Base-by-base conservation (phyloP, 139 green algal species). In the Micractinium sp. region DNA sequence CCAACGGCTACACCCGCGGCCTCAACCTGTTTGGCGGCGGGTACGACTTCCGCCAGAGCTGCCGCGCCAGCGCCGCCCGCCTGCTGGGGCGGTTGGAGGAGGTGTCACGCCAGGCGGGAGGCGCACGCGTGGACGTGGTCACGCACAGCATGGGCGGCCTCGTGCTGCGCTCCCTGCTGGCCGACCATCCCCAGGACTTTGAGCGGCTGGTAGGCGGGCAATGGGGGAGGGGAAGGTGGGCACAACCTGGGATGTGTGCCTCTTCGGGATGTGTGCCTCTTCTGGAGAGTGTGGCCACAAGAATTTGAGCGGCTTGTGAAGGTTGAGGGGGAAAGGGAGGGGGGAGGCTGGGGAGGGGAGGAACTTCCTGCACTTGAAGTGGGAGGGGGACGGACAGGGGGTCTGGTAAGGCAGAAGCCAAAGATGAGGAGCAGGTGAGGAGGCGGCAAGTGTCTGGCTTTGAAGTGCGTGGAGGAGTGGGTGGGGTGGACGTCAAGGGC, bases 91-190 rank as follows among this genome's bases (percentile, higher is more conserved):
- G 74, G 66, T 83, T 95, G 76, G 33, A 79, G 41, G 27, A 66
- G 27, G 67, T 66, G 38, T 87, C 83, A 0, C 25, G 36, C 33
- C 69, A 18, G 88, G 74, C 85, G 18, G 89, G 89, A 27, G 89
- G 89, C 63, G 38, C 22, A 22, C 93, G 90, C 77, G 87, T 93
- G 56, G 90, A 93, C 67, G 41, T 95, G 15, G 87, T 95, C 35
- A 92, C 90, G 23, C 92, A 95, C 86, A 88, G 47, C 63, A 94
- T 95, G 92, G 92, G 92, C 0, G 92, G 92, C n/a, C 92, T 95
- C 33, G 76, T 95, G 23, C 81, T 94, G 61, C 93, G 92, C 56
- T 90, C 67, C 31, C 90, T 95, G 76, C 81, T 94, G 19, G 87
- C 90, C 7, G 56, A 91, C 19, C 85, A 87, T 15, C 82, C 89